Conservation (phyloP, 257 asterid genomes). For the Nicotiana undulata region DNA sequence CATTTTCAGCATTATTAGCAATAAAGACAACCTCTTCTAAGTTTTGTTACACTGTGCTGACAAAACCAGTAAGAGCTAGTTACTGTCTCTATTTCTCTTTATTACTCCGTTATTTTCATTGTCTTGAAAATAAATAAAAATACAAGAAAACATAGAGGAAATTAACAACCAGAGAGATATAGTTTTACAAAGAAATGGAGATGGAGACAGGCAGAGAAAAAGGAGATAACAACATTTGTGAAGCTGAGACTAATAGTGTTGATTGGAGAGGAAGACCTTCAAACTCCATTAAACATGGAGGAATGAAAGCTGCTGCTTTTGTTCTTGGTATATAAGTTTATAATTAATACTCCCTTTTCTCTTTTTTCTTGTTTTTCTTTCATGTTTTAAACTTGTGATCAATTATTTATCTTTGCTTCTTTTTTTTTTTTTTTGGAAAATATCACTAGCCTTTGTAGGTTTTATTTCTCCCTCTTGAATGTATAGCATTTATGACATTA, state of each 20-base stretch:
- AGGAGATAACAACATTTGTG: slow-evolving; percentile 3
- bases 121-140: too few species aligned
- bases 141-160: too few species aligned
- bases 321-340: slow-evolving; percentile 44
- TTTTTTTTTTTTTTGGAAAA: background rate
- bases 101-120: too few species aligned
- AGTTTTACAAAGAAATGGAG: background rate
- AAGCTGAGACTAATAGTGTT: slow-evolving; percentile 21
- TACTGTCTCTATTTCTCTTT: background rate
- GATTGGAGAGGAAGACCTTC: slow-evolving; percentile 93
- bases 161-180: background rate
- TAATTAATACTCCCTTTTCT: too few species aligned
- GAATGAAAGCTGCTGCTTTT: slow-evolving; percentile 71
- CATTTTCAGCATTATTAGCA: slow-evolving; percentile 2
- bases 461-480: background rate
- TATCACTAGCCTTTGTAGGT: background rate
- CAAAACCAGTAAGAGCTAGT: too few species aligned
- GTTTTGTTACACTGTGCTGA: too few species aligned
- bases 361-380: background rate
- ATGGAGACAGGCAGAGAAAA: slow-evolving; percentile 33
- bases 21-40: background rate
- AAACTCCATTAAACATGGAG: slow-evolving; percentile 71
- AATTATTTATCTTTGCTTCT: background rate
- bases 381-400: background rate
- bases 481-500: background rate